Percentiles rank a stretch among this genome's conserved stretches.
These are phyloP conservation scores for Fusarium cicatricum DNA, from an alignment of 2,329 filamentous ascomycete genomes.

Conservation along the genomic window DNA sequence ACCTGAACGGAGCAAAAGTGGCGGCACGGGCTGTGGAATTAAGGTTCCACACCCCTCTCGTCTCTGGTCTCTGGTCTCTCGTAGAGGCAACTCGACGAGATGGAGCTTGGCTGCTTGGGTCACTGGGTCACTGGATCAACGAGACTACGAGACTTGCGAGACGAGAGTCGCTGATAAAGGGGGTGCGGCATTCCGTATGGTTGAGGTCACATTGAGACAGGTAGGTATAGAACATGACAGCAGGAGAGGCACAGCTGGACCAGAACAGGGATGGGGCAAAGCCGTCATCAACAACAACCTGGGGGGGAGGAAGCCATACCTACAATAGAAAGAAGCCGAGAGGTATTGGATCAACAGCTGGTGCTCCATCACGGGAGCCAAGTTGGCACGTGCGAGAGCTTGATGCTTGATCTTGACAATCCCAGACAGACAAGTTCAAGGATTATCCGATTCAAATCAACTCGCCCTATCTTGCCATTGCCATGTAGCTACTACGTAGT, in stretches of 20 bases:
- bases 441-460: too few species aligned
- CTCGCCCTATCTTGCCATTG: too few species aligned
- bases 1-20: conserved; percentile 32
- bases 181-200: conserved; percentile 2
- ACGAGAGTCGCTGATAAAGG: background rate
- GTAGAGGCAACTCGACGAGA: background rate
- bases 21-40: conserved; percentile 36
- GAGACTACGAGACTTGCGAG: too few species aligned
- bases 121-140: conserved; percentile 5
- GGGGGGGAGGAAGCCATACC: conserved; percentile 1
- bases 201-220: conserved; percentile 6
- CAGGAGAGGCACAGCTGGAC: background rate
- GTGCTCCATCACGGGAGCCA: conserved; percentile 11
- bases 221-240: background rate
- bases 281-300: conserved; percentile 12
- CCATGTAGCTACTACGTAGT: too few species aligned
- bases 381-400: conserved; percentile 40
- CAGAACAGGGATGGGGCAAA: conserved; percentile 22
- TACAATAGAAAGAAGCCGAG: conserved; percentile 1
- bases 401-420: conserved; percentile 16
- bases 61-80: too few species aligned
- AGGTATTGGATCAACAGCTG: too few species aligned
- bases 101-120: background rate
- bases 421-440: conserved; percentile 3
- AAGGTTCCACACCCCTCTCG: conserved; percentile 43